Percentiles rank a stretch among this genome's conserved stretches.
Conservation (phyloP, 768 basidiomycete genomes). For the Pulveroboletus frians region DNA sequence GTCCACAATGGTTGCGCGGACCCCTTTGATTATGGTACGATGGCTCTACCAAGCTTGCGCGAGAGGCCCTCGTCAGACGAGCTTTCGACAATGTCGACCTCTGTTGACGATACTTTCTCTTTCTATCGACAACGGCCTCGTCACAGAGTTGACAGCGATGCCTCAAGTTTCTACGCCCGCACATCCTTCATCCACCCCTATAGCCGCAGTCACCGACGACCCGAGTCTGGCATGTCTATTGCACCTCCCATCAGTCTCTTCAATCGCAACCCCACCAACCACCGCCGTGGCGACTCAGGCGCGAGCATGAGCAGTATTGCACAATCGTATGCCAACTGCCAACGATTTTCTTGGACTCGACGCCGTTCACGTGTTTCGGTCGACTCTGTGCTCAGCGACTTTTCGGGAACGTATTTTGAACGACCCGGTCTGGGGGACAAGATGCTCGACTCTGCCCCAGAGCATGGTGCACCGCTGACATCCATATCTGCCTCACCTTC, state of each 20-base stretch:
- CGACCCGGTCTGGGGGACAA: constrained; percentile 81
- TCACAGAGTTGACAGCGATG: constrained; percentile 65
- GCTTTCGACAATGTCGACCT: constrained; percentile 47
- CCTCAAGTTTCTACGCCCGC: constrained; percentile 71
- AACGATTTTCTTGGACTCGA: constrained; percentile 55
- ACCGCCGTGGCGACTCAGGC: constrained; percentile 54
- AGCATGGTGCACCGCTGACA: constrained; percentile 49
- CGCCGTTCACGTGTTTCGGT: constrained; percentile 53
- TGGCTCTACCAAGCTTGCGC: constrained; percentile 39
- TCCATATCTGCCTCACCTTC: constrained; percentile 66
- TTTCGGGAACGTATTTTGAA: constrained; percentile 50
- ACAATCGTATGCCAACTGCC: constrained; percentile 50
- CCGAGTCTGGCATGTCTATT: constrained; percentile 57
- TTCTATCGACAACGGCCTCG: constrained; percentile 42
- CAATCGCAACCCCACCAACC: constrained; percentile 56
- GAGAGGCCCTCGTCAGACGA: constrained; percentile 58
- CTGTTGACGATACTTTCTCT: constrained; percentile 70
- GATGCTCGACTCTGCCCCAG: constrained; percentile 67
- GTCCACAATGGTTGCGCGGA: constrained; percentile 58
- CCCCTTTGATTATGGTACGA: constrained; percentile 64
- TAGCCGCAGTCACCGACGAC: constrained; percentile 49
- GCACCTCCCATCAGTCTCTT: constrained; percentile 69
- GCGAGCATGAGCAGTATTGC: constrained; percentile 55
- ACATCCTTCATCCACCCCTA: constrained; percentile 29
- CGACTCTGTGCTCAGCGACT: constrained; percentile 65